Evolutionary conservation across 345 rosid species (phyloP).

Genomic region (Zanthoxylum bungeanum): DNA sequence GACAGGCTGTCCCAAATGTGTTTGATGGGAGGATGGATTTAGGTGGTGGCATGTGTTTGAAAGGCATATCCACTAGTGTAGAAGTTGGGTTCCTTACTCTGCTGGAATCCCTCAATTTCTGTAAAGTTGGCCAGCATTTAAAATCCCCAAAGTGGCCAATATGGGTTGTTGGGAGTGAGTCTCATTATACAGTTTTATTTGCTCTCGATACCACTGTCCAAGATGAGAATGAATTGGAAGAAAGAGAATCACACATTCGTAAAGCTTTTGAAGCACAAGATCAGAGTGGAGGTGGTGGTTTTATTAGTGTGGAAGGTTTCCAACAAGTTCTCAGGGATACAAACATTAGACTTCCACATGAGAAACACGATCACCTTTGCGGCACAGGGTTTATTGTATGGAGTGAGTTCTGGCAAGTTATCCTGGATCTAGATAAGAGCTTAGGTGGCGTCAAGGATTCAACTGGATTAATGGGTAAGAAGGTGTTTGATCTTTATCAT

Average conservation of each 20-base stretch:
- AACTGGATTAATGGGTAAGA: conserved; percentile 91
- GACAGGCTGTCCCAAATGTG: conserved; percentile 95
- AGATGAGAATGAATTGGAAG: conserved; percentile 92
- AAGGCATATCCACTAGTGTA: conserved; percentile 73
- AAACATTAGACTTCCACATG: conserved; percentile 56
- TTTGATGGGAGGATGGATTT: conserved; percentile 97
- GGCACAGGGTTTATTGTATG: conserved; percentile 85
- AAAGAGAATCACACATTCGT: conserved; percentile 83
- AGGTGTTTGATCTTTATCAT: conserved; percentile 91
- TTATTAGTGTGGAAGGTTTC: conserved; percentile 90
- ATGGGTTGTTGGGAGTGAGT: conserved; percentile 99
- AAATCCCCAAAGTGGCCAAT: conserved; percentile 97
- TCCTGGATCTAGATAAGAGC: conserved; percentile 72
- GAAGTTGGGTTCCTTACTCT: conserved; percentile 98
- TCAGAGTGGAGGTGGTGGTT: conserved; percentile 99
- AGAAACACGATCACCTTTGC: conserved; percentile 67
- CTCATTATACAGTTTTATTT: conserved; percentile 94
- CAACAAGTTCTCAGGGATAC: conserved; percentile 76
- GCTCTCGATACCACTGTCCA: conserved; percentile 85
- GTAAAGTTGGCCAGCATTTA: conserved; percentile 92
- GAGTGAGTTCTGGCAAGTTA: conserved; percentile 97
- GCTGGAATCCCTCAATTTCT: conserved; percentile 89
- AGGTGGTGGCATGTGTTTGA: conserved; percentile 91
- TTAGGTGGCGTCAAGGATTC: conserved; percentile 90
- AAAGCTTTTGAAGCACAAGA: conserved; percentile 92